A percentile compares a stretch with the other conserved stretches of the same genome.
Evolutionary conservation across 148 eudicot genomes (phyloP).

Genomic region (Rhododendron williamsianum): DNA sequence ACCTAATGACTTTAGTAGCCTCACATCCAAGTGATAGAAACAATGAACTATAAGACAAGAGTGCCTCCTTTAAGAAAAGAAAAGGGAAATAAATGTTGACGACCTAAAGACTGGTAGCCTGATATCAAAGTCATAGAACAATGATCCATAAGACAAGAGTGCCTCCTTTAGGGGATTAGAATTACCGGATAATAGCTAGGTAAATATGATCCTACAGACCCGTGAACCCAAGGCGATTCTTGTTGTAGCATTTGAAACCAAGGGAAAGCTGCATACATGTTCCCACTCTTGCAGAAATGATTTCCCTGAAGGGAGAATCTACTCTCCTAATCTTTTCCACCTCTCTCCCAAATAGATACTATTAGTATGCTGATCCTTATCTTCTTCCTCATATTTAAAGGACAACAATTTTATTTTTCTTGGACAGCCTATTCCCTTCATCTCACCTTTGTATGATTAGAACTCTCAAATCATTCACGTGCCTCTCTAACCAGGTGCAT

Average conservation of each 20-base stretch:
- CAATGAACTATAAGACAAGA: neutral
- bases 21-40: neutral
- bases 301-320: neutral
- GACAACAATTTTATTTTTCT: neutral
- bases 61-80: neutral
- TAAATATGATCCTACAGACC: neutral
- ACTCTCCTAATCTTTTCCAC: neutral
- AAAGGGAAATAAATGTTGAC: neutral
- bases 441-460: neutral
- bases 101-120: neutral
- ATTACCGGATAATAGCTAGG: neutral
- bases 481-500: neutral
- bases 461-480: neutral
- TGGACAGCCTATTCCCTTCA: neutral
- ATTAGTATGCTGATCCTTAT: neutral
- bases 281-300: neutral
- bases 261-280: neutral
- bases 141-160: neutral
- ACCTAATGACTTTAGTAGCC: neutral
- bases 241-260: neutral
- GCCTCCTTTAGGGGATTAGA: neutral
- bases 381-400: neutral
- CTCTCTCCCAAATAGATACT: neutral
- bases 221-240: neutral
- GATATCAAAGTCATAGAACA: neutral